Base-by-base conservation (phyloP, 441 rosid species). In the Isatis lusitanica region DNA sequence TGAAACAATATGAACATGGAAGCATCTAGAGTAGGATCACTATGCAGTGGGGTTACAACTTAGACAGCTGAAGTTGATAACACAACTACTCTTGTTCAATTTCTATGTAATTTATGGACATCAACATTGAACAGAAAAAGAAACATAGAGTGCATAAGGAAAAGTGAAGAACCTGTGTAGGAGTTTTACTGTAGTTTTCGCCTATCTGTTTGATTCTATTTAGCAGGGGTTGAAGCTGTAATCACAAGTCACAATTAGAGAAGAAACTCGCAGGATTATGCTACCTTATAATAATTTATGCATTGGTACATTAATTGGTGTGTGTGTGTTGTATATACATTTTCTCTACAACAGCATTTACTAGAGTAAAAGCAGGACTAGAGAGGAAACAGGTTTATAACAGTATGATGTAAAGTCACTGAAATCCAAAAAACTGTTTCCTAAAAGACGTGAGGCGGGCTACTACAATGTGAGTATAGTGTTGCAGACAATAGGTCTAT, bases 161-260 rank as follows among this genome's bases (percentile, higher is more conserved):
- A 17, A 4, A 72, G 55, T 63, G 66, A 43, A 55, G n/a, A 52
- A 92, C 99, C 97, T 91, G 97, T 28, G 99, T 91, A 51, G 84
- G 73, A 58, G 94, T 89, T 87, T 85, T 95, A 58, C 74, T 76
- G 76, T 88, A 83, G 62, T 35, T 83, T 57, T 84, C 87, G 35
- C 98, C 97, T 33, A 92, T 80, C 78, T 87, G 88, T 57, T 84
- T 83, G 77, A 91, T 85, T 73, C 89, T 85, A 76, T 69, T 87
- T 67, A 91, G 62, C 57, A 95, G 80, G 58, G 98, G 96, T 71
- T 88, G 94, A 51, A 95, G 94, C 98, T 94, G 92, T 81, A 79
- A 24, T 7, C 51, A 24, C 40, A 65, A 62, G 60, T 60, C 43
- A 72, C 3, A 35, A 39, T 59, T 61, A 71, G 70, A 53, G 47